Conservation (phyloP, 164 flowering plant genomes). For the Nymphaea thermarum region DNA sequence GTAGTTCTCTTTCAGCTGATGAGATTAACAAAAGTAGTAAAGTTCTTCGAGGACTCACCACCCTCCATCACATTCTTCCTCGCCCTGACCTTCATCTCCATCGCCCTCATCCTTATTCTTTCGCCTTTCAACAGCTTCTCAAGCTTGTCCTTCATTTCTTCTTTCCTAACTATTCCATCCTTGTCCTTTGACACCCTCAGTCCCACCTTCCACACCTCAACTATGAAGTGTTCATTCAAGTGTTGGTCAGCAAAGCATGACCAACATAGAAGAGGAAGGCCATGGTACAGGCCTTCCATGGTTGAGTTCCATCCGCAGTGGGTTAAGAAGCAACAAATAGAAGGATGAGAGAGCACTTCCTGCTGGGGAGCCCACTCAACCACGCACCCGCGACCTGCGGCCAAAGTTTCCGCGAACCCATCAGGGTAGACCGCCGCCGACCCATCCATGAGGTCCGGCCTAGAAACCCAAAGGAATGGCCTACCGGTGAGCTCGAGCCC, state of each 20-base stretch:
- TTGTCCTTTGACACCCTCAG: constrained; percentile 12
- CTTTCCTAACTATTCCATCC: constrained; percentile 11
- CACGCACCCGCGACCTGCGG: neutral
- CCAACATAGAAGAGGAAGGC: constrained; percentile 19
- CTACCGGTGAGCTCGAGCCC: constrained; percentile 14
- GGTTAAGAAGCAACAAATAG: constrained; percentile 14
- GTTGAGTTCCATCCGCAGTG: constrained; percentile 26
- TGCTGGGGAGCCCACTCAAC: constrained; percentile 21
- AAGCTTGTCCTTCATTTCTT: constrained; percentile 16
- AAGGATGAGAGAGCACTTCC: constrained; percentile 18
- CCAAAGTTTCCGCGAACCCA: constrained; percentile 8
- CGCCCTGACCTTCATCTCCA: constrained; percentile 7
- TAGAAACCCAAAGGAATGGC: constrained; percentile 31
- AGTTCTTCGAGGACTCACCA: constrained; percentile 11
- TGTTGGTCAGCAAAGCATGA: constrained; percentile 16
- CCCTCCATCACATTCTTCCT: constrained; percentile 6
- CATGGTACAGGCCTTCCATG: constrained; percentile 10
- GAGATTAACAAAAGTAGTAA: constrained; percentile 3
- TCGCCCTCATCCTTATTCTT: constrained; percentile 7
- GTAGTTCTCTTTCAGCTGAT: neutral
- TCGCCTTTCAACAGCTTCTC: constrained; percentile 8
- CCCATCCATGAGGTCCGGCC: constrained; percentile 9
- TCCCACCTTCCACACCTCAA: constrained; percentile 17
- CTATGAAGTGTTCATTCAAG: constrained; percentile 7
- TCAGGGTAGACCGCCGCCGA: constrained; percentile 5